Evolutionary conservation across 208 protist species (phyloP).

Genomic region (Acanthamoeba healyi): DNA sequence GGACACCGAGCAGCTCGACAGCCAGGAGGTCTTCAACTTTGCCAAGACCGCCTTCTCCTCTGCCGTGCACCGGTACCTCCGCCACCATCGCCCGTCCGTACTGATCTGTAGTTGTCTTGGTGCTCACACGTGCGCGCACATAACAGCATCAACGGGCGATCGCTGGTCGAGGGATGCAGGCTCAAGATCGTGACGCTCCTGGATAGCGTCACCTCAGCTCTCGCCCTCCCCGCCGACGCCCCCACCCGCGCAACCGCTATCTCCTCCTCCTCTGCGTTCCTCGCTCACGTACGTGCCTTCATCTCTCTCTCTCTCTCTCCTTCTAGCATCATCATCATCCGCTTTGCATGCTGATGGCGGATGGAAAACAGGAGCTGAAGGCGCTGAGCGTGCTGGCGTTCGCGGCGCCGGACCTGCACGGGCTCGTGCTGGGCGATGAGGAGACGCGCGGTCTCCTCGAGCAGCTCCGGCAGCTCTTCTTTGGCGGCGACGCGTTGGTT

Average conservation of each 20-base stretch:
- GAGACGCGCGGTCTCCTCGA: background rate
- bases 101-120: background rate
- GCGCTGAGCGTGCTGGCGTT: constrained; percentile 19
- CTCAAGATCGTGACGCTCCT: background rate
- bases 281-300: background rate
- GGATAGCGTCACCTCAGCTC: background rate
- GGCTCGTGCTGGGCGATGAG: background rate
- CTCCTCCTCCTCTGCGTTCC: background rate
- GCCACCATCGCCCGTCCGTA: too few species aligned
- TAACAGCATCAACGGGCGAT: background rate
- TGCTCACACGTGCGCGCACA: background rate
- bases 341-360: background rate
- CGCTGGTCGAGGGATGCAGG: constrained; percentile 1
- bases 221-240: background rate
- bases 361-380: constrained; percentile 11
- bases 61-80: background rate
- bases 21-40: background rate
- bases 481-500: background rate
- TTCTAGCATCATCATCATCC: background rate
- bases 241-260: background rate
- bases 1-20: constrained; percentile 19
- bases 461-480: background rate
- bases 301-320: background rate
- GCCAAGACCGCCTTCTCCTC: background rate
- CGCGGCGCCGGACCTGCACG: constrained; percentile 31